Evolutionary conservation across 192 early-diverging fungal genomes (phyloP).

Genomic region (Podila verticillata): DNA sequence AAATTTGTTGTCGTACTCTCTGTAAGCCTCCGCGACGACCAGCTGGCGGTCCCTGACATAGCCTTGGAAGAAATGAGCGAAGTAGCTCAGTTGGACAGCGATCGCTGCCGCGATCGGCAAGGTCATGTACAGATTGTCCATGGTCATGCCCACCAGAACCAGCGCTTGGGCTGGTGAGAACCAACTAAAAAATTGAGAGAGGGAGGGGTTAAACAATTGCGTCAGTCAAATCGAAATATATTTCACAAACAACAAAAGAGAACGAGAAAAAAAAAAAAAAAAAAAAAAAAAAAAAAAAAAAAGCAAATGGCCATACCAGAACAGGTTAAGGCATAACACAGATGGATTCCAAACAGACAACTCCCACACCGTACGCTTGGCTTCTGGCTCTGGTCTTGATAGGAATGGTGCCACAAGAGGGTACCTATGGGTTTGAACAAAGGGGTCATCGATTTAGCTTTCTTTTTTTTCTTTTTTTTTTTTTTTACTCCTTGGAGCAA

Average conservation of each 20-base stretch:
- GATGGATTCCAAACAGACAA: conserved; percentile 48
- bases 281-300: background rate
- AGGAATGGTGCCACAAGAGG: conserved; percentile 26
- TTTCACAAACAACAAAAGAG: background rate
- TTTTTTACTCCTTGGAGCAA: background rate
- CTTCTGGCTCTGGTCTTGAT: conserved; percentile 7
- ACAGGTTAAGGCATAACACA: conserved; percentile 33
- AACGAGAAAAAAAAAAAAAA: background rate
- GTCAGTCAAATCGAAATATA: background rate
- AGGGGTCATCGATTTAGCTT: too few species aligned
- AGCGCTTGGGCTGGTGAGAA: conserved; percentile 71
- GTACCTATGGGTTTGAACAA: conserved; percentile 4
- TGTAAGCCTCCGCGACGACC: conserved; percentile 62
- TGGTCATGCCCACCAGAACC: conserved; percentile 57
- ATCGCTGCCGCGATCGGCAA: conserved; percentile 61
- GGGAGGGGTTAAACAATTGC: background rate
- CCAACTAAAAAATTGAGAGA: conserved; percentile 54
- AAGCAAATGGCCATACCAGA: conserved; percentile 20
- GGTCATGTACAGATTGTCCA: conserved; percentile 66
- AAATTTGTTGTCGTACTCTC: conserved; percentile 72
- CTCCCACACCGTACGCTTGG: conserved; percentile 35
- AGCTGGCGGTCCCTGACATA: conserved; percentile 66
- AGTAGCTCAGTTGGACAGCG: conserved; percentile 59
- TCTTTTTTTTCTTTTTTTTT: background rate
- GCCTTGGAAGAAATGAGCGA: conserved; percentile 30